Evolutionary conservation across 2,329 filamentous ascomycete species (phyloP), one percentile per base, ranked within the genome.

Genomic region (Fusarium odoratissimum): DNA sequence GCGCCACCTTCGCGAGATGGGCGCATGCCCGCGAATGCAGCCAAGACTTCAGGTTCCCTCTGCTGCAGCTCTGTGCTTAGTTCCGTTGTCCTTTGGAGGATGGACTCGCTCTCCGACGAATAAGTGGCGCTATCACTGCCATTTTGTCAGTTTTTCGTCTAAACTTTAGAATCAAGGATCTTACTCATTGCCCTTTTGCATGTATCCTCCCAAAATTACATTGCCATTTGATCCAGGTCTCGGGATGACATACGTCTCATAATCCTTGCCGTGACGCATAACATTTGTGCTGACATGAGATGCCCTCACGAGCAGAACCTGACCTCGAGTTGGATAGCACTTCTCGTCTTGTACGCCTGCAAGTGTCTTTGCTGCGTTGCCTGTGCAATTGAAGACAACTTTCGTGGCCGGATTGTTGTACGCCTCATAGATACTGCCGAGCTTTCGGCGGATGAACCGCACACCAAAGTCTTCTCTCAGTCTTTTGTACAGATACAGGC

Each of bases 151-250:
- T 17, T 8, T 2, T 4, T 1, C 6, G 12, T 4, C 2, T 11
- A 4, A 4, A 6, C 13, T 19, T 30, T 1, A 12, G 8, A 2
- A n/a, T 8, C 6, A 11, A 6, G 6, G n/a, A n/a, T n/a, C 19
- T 38, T 19, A 64, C 60, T 40, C 25, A 1, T 44, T 41, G 6
- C 56, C 38, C 17, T 64, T 61, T 5, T 64, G 60, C 60, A 64
- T 64, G 1, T 61, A 64, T 6, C 60, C 60, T 38, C 60, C 60
- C 19, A 64, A 25, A 2, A 64, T 35, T 3, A 61, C 60, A n/a
- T 64, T 64, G 0, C 56, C 60, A 33, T 64, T 64, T 3, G 60
- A 64, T 5, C 56, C 56, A 28, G 60, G 60, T 10, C 60, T 49
- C 1, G 60, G 60, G 3, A 64, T 64, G 0, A 64, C 44, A 19